Base-by-base conservation (phyloP, 805 yeast genomes). In the Danielozyma ontarioensis region DNA sequence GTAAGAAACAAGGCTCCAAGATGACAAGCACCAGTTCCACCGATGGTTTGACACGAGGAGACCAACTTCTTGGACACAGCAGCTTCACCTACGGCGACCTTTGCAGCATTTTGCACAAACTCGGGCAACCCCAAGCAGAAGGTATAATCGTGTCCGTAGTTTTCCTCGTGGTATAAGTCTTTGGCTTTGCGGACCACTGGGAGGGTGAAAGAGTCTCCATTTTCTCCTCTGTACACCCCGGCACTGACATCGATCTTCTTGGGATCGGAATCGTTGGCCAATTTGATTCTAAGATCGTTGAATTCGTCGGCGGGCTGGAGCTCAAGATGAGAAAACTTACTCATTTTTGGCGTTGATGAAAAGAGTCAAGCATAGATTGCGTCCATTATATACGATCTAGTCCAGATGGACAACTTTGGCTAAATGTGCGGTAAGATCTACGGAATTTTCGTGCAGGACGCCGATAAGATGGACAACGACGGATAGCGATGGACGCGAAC, bases 81-180 rank as follows among this genome's bases (percentile, higher is more conserved):
- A 34, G 44, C 50, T 41, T 46, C 50, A 37, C 50, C 50, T 17
- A 46, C 50, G 7, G 44, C 50, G 12, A 46, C 44, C 28, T 48
- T 47, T 10, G 50, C 50, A 5, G 50, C 50, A 29, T 46, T 49
- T 46, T 46, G 8, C n/a, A 27, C 17, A 13, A 27, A 27, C 8
- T 27, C 29, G 6, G 29, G 29, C 7, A 27, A 14, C 8, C 29
- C 29, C 16, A 29, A 13, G 14, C 34, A 29, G 10, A 34, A 19
- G 27, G 28, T 34, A 22, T 34, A 34, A 19, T 34, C 33, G 19
- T 29, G 28, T 3, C 30, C 34, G n/a, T 13, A 8, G 14, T 17
- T 15, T 10, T 22, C 19, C 12, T 11, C 12, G 11, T 14, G n/a
- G n/a, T n/a, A n/a, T n/a, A n/a, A 14, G n/a, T 11, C 16, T n/a